A percentile compares a stretch with the other conserved stretches of the same genome.
These are phyloP conservation scores for Yarrowia sp. DNA, from an alignment of 805 yeast genomes.

Conservation along the genomic window DNA sequence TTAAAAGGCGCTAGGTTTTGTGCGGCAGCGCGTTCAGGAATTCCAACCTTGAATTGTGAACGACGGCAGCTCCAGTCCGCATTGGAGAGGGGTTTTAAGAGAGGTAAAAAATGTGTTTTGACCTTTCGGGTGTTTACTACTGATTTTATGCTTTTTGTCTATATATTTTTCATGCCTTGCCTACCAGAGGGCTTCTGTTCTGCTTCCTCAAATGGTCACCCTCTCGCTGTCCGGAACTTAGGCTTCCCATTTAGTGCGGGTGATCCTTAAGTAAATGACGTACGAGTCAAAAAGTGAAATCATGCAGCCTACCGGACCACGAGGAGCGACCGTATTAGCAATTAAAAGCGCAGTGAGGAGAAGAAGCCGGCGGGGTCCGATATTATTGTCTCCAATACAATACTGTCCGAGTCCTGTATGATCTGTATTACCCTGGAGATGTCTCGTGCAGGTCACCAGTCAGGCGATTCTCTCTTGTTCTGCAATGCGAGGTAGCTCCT, in stretches of 20 bases:
- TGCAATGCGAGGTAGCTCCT: no score
- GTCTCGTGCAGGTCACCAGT: neutral
- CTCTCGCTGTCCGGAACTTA: neutral
- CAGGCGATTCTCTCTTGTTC: neutral
- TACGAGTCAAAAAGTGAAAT: neutral
- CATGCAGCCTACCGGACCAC: neutral
- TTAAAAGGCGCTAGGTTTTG: neutral
- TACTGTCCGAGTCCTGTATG: no score
- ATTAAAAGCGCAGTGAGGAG: neutral
- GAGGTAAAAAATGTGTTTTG: neutral
- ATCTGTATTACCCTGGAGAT: neutral
- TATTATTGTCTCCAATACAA: neutral
- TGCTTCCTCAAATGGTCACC: neutral
- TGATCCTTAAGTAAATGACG: neutral
- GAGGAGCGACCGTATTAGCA: neutral
- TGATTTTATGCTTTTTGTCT: neutral
- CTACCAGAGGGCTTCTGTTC: no score
- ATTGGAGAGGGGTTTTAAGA: neutral
- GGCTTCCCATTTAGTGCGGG: neutral
- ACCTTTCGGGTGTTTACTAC: neutral
- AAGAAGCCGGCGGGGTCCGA: neutral
- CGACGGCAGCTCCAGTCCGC: neutral
- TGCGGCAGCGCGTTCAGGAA: slow-evolving; percentile 10
- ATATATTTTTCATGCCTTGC: neutral
- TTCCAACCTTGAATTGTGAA: neutral